These are phyloP conservation scores for Cladosporium sp. DNA, from an alignment of 2,329 filamentous ascomycete genomes.

Conservation along the genomic window DNA sequence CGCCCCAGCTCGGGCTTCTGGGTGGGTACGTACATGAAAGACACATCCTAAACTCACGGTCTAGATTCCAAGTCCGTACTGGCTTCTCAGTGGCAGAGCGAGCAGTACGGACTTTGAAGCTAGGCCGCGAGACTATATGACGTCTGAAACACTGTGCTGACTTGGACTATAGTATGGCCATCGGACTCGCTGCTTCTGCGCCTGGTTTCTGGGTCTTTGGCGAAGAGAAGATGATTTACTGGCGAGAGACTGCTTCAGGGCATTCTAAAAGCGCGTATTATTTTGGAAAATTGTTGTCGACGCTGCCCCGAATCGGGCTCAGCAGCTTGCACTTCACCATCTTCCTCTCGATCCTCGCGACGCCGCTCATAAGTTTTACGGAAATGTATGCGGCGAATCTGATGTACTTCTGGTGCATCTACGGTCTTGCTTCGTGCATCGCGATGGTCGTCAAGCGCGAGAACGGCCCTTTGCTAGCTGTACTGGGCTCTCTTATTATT, in stretches of 20 bases:
- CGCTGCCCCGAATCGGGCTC: constrained; percentile 54
- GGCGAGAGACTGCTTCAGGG: constrained; percentile 58
- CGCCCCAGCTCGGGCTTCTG: constrained; percentile 57
- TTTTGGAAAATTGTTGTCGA: constrained; percentile 56
- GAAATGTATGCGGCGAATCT: constrained; percentile 55
- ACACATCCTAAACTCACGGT: not conserved
- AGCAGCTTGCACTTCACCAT: constrained; percentile 59
- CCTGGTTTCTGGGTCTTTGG: constrained; percentile 61
- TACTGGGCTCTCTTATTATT: constrained; percentile 57
- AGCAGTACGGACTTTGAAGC: not conserved
- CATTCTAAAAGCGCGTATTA: constrained; percentile 55
- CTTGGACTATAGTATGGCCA: constrained; percentile 47
- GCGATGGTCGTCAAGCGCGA: constrained; percentile 59
- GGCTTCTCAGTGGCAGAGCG: not conserved
- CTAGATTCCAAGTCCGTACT: not conserved
- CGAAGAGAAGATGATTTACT: constrained; percentile 58
- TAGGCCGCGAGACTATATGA: not conserved
- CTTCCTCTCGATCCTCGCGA: constrained; percentile 52
- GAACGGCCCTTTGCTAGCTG: constrained; percentile 59
- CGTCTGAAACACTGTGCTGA: not conserved
- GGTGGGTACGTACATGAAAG: constrained; percentile 31
- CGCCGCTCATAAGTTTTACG: constrained; percentile 54
- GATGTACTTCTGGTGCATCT: constrained; percentile 61
- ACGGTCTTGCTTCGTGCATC: constrained; percentile 56
- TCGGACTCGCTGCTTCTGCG: constrained; percentile 57